Base-by-base conservation (phyloP, 176 grass and related monocot genomes). In the Metroxylon sagu region DNA sequence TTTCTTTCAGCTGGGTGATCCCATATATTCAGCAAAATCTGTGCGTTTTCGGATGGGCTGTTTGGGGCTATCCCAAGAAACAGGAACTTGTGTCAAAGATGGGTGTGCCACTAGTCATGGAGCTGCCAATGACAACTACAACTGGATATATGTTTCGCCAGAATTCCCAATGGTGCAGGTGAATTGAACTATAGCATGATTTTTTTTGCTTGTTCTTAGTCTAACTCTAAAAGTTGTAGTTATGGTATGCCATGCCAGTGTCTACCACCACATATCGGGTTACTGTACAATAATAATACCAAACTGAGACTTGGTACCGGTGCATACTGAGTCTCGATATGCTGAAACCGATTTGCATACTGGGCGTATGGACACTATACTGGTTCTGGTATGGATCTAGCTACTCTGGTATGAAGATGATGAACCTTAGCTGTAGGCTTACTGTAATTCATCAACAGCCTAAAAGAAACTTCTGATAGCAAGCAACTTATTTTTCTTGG, bases 141-240 rank as follows among this genome's bases (percentile, higher is more conserved):
- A 72, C 6, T 97, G 87, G 92, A 85, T 69, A 14, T 97, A 97
- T 65, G 82, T 77, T 17, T 97, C 92, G 5, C 87, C 87, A 26
- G 80, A 85, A 57, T 91, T 83, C 71, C 78, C 75, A 21, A 85
- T 97, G 84, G 19, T 73, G n/a, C 87, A 88, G 87, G 92, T 85
- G 43, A 80, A 67, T 62, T 60, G 16, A 48, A 53, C 14, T 2
- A 35, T 7, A 12, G 8, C 12, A 43, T 12, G 35, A 43, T 43
- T 43, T 1, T 10, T 35, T 35, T 35, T 1, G 6, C 31, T 35
- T 35, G 31, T 35, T 5, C 31, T 35, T 35, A 35, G 7, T 35
- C 8, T 35, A 7, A 8, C 31, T 35, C 6, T 35, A 35, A 35
- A 35, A 35, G 6, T 2, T 68, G 18, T 54, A 18, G 25, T 1